Base-by-base conservation (phyloP, 2,329 filamentous ascomycete species). In the Aspergillus candidus region DNA sequence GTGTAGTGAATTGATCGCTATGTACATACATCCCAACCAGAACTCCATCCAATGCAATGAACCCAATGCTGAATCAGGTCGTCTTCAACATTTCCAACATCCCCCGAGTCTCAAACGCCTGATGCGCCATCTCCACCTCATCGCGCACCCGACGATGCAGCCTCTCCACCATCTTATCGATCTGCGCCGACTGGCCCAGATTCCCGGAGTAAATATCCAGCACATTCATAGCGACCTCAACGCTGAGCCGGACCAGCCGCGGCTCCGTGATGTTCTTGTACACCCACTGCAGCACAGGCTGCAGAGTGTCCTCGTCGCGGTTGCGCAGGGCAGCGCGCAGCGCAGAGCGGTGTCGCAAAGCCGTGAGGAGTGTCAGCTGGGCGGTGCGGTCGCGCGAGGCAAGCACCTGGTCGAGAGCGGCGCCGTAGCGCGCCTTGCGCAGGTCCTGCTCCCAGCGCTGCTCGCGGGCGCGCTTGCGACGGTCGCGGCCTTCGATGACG, bases 191-290 rank as follows among this genome's bases (percentile, higher is more conserved):
- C 39, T 82, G 81, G 2, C 80, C 86, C 17, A 89, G 75, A 54
- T 88, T 85, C 61, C 87, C 83, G 27, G 85, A 82, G 65, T 97
- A 98, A 32, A 97, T 72, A 59, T 98, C 91, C 14, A 97, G 72
- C 31, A 97, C 73, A 47, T 89, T 76, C 58, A 94, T 78, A 12
- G 84, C 83, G 15, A 93, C 80, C 65, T 97, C 91, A 17, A 89
- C 85, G 59, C 87, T 89, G 30, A 95, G 72, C 48, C 77, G 78
- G 38, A 93, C 82, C 63, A 93, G 86, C 43, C 87, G 81, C 30
- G 91, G 88, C 62, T 96, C 85, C 32, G 82, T 77, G 54, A 98
- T 84, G 67, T 91, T 81, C 54, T 79, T 83, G 64, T 82, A 80
- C 8, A 91, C 77, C 89, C 90, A 97, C 59, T 78, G 79, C 40